Evolutionary conservation across 2,329 filamentous ascomycete species (phyloP).

Genomic region (Calonectria fujianensis): DNA sequence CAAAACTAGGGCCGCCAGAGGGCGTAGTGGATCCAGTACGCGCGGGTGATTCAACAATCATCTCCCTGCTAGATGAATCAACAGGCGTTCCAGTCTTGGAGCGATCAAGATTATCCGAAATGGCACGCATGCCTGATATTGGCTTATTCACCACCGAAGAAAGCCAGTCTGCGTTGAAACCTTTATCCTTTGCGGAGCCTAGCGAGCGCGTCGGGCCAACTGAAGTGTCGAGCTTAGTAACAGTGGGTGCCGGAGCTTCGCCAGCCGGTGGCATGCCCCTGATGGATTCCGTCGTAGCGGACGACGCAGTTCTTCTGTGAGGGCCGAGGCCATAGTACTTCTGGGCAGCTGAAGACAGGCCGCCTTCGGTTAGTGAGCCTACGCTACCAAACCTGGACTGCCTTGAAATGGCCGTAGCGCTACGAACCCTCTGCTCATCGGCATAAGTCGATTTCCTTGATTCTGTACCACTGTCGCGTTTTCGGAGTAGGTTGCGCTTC

Average conservation of each 20-base stretch:
- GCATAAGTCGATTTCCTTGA: constrained; percentile 85
- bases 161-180: constrained; percentile 74
- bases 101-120: constrained; percentile 84
- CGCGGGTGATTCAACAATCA: constrained; percentile 69
- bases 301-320: constrained; percentile 78
- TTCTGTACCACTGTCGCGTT: constrained; percentile 79
- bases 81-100: constrained; percentile 69
- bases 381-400: constrained; percentile 88
- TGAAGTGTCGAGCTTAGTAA: constrained; percentile 76
- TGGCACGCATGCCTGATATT: constrained; percentile 82
- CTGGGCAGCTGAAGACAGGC: constrained; percentile 78
- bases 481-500: constrained; percentile 86
- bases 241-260: constrained; percentile 72
- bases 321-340: constrained; percentile 79
- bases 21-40: constrained; percentile 85
- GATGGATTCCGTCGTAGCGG: constrained; percentile 73
- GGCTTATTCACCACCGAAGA: constrained; percentile 70
- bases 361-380: constrained; percentile 81
- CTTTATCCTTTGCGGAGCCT: constrained; percentile 65
- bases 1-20: constrained; percentile 81
- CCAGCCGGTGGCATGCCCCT: constrained; percentile 72
- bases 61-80: constrained; percentile 64
- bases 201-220: constrained; percentile 62
- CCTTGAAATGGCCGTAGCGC: constrained; percentile 78
- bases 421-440: constrained; percentile 82